A percentile compares a stretch with the other conserved stretches of the same genome.
These are phyloP conservation scores for Globisporangium cederbergense DNA, from an alignment of 352 stramenopile genomes.

Conservation along the genomic window DNA sequence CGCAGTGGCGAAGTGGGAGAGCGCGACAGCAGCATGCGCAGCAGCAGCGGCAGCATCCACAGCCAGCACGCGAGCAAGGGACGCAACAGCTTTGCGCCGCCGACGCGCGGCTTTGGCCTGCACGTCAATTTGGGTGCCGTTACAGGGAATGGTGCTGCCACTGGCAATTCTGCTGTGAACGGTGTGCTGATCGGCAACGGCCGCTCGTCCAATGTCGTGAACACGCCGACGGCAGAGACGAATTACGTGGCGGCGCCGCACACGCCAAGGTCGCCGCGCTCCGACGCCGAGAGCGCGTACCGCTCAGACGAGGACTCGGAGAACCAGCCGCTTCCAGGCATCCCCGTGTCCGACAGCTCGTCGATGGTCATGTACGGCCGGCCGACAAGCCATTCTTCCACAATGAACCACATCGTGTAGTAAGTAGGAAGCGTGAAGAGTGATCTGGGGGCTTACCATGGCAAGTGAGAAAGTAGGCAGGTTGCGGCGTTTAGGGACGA, in stretches of 20 bases:
- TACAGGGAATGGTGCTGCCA: neutral
- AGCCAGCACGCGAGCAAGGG: slow-evolving; percentile 22
- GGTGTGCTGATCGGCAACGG: neutral
- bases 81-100: slow-evolving; percentile 19
- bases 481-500: neutral
- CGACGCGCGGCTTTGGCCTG: slow-evolving; percentile 48
- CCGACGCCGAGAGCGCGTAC: slow-evolving; percentile 57
- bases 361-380: slow-evolving; percentile 73
- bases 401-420: slow-evolving; percentile 38
- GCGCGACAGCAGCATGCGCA: slow-evolving; percentile 28
- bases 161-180: neutral
- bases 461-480: neutral
- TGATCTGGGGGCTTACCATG: neutral
- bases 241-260: slow-evolving; percentile 52
- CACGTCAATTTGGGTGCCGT: slow-evolving; percentile 49
- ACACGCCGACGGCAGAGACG: slow-evolving; percentile 37
- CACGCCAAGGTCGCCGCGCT: slow-evolving; percentile 50
- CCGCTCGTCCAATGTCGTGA: slow-evolving; percentile 8
- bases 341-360: slow-evolving; percentile 34
- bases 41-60: slow-evolving; percentile 14
- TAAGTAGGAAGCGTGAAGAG: neutral
- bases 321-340: slow-evolving; percentile 36
- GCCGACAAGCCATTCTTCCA: slow-evolving; percentile 17
- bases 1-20: slow-evolving; percentile 57
- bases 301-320: slow-evolving; percentile 49